Percentiles rank a stretch among this genome's conserved stretches.
Evolutionary conservation across 306 rosid species (phyloP).

Genomic region (Notholithocarpus densiflorus): DNA sequence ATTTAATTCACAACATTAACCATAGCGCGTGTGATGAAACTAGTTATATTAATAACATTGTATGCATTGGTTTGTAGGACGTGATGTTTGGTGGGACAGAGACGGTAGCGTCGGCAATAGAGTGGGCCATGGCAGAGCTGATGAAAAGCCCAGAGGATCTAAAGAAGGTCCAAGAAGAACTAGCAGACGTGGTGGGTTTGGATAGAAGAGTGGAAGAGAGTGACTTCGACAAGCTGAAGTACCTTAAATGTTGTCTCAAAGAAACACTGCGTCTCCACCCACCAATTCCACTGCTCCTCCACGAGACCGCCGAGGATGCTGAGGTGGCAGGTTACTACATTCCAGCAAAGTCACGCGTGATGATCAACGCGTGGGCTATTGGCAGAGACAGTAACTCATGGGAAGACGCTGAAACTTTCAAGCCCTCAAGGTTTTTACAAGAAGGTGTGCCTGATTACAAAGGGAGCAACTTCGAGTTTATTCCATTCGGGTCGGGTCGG

Average conservation of each 20-base stretch:
- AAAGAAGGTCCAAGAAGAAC: slow-evolving; percentile 55
- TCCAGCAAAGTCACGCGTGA: slow-evolving; percentile 67
- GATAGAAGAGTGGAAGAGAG: slow-evolving; percentile 61
- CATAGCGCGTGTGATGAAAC: too few species aligned
- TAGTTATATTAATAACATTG: too few species aligned
- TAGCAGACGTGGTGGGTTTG: slow-evolving; percentile 60
- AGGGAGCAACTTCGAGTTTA: slow-evolving; percentile 78
- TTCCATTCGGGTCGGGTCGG: slow-evolving; percentile 92
- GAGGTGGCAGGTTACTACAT: slow-evolving; percentile 51
- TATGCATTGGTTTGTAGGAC: slow-evolving; percentile 36
- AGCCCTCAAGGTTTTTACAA: slow-evolving; percentile 50
- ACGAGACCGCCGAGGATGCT: slow-evolving; percentile 75
- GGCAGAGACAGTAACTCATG: slow-evolving; percentile 63
- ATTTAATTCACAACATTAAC: too few species aligned
- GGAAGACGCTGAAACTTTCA: slow-evolving; percentile 58
- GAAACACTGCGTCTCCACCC: slow-evolving; percentile 90
- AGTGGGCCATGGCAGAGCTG: slow-evolving; percentile 81
- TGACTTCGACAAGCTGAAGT: slow-evolving; percentile 62
- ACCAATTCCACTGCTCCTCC: slow-evolving; percentile 87
- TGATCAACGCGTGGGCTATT: slow-evolving; percentile 83
- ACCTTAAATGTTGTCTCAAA: slow-evolving; percentile 53
- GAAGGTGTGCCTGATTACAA: slow-evolving; percentile 63
- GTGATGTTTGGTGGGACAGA: slow-evolving; percentile 98
- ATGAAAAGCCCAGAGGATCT: slow-evolving; percentile 69
- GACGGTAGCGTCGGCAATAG: slow-evolving; percentile 90